Percentiles rank a stretch among this genome's conserved stretches.
These are phyloP conservation scores for Paecilomyces sp. DNA, from an alignment of 2,329 filamentous ascomycete species.

Conservation along the genomic window DNA sequence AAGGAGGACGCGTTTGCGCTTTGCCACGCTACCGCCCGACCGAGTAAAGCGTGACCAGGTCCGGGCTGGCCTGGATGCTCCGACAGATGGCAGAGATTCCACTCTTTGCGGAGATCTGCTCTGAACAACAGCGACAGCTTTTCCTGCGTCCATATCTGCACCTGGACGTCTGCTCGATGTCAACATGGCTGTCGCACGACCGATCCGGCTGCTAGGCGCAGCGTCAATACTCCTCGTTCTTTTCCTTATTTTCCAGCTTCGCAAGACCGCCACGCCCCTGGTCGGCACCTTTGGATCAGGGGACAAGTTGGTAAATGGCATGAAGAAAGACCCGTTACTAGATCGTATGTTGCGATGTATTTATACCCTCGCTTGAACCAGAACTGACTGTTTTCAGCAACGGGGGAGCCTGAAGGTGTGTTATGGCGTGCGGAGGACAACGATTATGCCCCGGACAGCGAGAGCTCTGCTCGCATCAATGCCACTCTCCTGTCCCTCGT, in stretches of 20 bases:
- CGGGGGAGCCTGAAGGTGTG: slow-evolving; percentile 71
- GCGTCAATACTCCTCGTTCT: slow-evolving; percentile 18
- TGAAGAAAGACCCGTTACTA: slow-evolving; percentile 74
- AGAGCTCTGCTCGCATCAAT: slow-evolving; percentile 76
- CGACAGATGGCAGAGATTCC: background rate
- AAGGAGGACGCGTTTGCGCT: background rate
- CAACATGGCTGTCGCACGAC: slow-evolving; percentile 10
- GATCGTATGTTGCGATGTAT: slow-evolving; percentile 58
- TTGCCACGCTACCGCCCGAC: background rate
- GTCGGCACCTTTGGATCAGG: slow-evolving; percentile 21
- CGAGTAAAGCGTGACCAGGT: background rate
- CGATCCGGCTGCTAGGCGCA: slow-evolving; percentile 8
- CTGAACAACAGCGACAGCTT: background rate
- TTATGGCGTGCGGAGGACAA: slow-evolving; percentile 66
- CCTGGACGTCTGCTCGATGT: slow-evolving; percentile 4
- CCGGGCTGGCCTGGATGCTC: background rate
- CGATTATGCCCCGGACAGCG: slow-evolving; percentile 69
- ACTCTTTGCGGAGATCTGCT: slow-evolving; percentile 4
- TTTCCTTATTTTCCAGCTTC: slow-evolving; percentile 68
- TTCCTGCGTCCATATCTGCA: background rate
- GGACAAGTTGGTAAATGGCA: slow-evolving; percentile 47
- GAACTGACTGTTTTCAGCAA: slow-evolving; percentile 48
- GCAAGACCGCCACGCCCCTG: slow-evolving; percentile 45
- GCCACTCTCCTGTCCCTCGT: slow-evolving; percentile 89
- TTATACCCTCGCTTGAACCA: slow-evolving; percentile 1